Conservation (phyloP, 2,329 filamentous ascomycete species). For the Chaetomium olivaceum region DNA sequence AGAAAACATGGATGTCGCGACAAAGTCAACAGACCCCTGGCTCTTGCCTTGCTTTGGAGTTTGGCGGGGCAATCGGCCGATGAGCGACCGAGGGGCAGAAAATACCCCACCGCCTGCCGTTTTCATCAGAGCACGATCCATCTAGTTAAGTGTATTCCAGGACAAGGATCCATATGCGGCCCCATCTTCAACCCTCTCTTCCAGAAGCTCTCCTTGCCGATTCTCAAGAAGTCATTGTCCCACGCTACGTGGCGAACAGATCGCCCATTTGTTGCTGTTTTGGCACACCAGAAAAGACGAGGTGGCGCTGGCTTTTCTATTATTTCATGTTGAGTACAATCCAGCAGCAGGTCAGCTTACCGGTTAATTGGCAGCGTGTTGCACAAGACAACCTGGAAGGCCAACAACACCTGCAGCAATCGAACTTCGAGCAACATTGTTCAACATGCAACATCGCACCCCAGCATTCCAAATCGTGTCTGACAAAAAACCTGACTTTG, state of each 20-base stretch:
- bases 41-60: background rate
- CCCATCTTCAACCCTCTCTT: background rate
- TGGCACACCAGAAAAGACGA: background rate
- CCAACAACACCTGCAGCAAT: background rate
- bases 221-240: too few relatives aligned
- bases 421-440: background rate
- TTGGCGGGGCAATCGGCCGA: constrained; percentile 15
- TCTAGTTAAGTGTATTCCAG: too few relatives aligned
- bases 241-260: too few relatives aligned
- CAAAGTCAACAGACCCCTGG: background rate
- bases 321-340: background rate
- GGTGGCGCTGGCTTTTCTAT: background rate
- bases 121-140: background rate
- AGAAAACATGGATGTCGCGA: background rate
- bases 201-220: background rate
- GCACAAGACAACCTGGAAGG: background rate
- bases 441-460: background rate
- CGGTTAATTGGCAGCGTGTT: background rate
- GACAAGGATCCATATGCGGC: background rate
- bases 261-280: background rate
- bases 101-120: constrained; percentile 21
- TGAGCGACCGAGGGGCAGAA: constrained; percentile 22
- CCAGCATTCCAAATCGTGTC: background rate
- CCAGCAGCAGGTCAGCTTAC: constrained; percentile 6
- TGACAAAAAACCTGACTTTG: background rate